A percentile compares a stretch with the other conserved stretches of the same genome.
phyloP scores from a whole-genome alignment of 2,329 filamentous ascomycete species.

The Pseudocercospora macadamiae region DNA sequence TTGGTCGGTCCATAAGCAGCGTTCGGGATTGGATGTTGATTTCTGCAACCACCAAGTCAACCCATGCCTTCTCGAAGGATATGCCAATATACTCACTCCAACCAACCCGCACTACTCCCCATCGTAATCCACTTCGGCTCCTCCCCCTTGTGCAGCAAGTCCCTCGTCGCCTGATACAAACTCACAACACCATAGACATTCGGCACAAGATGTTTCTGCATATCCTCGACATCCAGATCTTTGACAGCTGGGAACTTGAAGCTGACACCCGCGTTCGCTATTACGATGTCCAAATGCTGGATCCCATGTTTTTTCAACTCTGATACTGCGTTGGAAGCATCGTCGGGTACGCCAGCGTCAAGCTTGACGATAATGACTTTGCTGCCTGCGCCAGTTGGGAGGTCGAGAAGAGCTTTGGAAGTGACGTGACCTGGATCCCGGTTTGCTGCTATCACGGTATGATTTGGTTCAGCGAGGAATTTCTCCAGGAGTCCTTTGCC shows the following conservation, averaged over 20 bases:
- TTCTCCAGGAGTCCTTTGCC: slow-evolving; percentile 1
- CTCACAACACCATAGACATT: slow-evolving; percentile 44
- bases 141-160: slow-evolving; percentile 39
- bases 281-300: slow-evolving; percentile 31
- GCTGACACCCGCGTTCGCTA: slow-evolving; percentile 28
- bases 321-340: slow-evolving; percentile 62
- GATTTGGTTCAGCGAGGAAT: not conserved
- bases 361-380: slow-evolving; percentile 4
- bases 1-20: slow-evolving; percentile 53
- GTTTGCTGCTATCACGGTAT: not conserved
- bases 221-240: slow-evolving; percentile 28
- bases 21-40: slow-evolving; percentile 30
- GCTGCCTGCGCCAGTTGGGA: not conserved
- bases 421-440: not conserved
- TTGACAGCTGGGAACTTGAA: slow-evolving; percentile 25
- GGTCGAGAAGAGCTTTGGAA: not conserved
- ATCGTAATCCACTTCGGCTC: slow-evolving; percentile 46
- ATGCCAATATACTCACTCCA: not conserved
- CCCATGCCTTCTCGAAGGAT: not conserved
- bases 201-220: slow-evolving; percentile 37
- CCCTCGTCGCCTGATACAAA: slow-evolving; percentile 51
- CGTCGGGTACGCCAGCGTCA: not conserved
- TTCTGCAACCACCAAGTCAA: not conserved
- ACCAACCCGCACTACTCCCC: slow-evolving; percentile 19
- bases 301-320: slow-evolving; percentile 27